phyloP scores from a whole-genome alignment of 83 land plant genomes.

The Picea mariana region DNA sequence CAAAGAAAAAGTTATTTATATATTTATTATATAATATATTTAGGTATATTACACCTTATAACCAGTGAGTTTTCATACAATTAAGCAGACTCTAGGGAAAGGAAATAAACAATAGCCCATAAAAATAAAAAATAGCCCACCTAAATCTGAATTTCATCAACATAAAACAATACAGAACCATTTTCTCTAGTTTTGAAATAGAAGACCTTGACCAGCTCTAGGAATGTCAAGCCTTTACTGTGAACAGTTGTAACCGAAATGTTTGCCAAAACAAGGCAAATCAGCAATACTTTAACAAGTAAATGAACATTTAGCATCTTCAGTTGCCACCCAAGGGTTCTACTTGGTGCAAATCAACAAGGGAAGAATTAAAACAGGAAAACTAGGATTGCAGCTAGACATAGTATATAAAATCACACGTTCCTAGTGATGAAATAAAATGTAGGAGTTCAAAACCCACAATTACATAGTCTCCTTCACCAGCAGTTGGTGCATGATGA shows the following conservation, averaged over 20 bases:
- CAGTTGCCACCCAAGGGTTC: background rate
- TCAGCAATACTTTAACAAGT: background rate
- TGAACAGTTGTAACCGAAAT: background rate
- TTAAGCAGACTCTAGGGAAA: too few relatives aligned
- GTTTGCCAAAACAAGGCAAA: background rate
- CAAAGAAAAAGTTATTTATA: too few relatives aligned
- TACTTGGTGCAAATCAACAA: background rate
- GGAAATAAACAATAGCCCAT: too few relatives aligned
- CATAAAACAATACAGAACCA: background rate
- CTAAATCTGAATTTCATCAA: background rate
- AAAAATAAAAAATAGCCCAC: background rate
- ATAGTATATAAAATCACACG: background rate
- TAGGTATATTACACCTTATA: too few relatives aligned
- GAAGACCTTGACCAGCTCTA: background rate
- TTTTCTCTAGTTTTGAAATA: background rate
- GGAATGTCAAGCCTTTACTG: background rate
- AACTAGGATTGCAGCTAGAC: background rate
- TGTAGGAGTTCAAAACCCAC: conserved; percentile 7
- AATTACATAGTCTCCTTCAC: conserved; percentile 25
- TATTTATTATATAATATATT: too few relatives aligned
- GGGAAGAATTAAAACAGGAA: background rate
- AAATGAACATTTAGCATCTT: background rate
- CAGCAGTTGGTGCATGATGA: conserved; percentile 27
- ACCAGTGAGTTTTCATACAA: too few relatives aligned
- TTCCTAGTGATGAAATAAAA: background rate